phyloP scores from a whole-genome alignment of 2,329 filamentous ascomycete genomes.

The Aspergillus sp. region DNA sequence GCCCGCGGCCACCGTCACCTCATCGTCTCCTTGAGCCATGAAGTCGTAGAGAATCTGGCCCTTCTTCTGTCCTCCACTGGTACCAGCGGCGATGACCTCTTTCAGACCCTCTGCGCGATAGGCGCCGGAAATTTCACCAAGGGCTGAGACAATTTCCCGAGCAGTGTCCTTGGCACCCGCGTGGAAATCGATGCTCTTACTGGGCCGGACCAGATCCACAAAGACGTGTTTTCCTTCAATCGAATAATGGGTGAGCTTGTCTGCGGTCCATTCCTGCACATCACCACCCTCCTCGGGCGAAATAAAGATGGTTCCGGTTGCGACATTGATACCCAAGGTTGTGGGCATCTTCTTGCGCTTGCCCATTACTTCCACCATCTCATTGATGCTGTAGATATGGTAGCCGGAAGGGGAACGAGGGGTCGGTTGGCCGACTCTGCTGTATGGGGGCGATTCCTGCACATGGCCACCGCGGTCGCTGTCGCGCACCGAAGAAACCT shows the following conservation, averaged over 20 bases:
- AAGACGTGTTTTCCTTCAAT: slow-evolving; percentile 98
- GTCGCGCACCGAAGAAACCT: slow-evolving; percentile 41
- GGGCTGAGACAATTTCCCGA: slow-evolving; percentile 82
- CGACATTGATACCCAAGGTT: slow-evolving; percentile 90
- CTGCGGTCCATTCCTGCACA: slow-evolving; percentile 88
- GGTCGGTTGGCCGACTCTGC: slow-evolving; percentile 53
- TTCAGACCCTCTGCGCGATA: slow-evolving; percentile 76
- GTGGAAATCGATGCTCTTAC: slow-evolving; percentile 95
- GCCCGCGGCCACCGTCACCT: slow-evolving; percentile 85
- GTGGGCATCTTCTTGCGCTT: slow-evolving; percentile 98
- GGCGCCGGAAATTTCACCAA: slow-evolving; percentile 87
- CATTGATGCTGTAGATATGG: slow-evolving; percentile 94
- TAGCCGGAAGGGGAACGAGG: slow-evolving; percentile 73
- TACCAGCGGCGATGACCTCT: slow-evolving; percentile 81
- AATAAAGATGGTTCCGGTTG: slow-evolving; percentile 85
- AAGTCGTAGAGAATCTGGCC: slow-evolving; percentile 93
- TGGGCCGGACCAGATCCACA: slow-evolving; percentile 85
- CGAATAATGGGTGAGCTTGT: slow-evolving; percentile 95
- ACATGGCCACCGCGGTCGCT: slow-evolving; percentile 44
- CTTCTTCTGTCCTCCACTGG: slow-evolving; percentile 70
- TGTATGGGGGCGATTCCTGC: slow-evolving; percentile 59
- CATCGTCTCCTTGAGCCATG: slow-evolving; percentile 92
- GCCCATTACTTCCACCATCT: slow-evolving; percentile 95
- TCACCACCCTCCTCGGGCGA: slow-evolving; percentile 84
- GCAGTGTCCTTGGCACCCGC: slow-evolving; percentile 97